These are phyloP conservation scores for Trichoderma sp. DNA, from an alignment of 2,329 filamentous ascomycete genomes.

Conservation along the genomic window DNA sequence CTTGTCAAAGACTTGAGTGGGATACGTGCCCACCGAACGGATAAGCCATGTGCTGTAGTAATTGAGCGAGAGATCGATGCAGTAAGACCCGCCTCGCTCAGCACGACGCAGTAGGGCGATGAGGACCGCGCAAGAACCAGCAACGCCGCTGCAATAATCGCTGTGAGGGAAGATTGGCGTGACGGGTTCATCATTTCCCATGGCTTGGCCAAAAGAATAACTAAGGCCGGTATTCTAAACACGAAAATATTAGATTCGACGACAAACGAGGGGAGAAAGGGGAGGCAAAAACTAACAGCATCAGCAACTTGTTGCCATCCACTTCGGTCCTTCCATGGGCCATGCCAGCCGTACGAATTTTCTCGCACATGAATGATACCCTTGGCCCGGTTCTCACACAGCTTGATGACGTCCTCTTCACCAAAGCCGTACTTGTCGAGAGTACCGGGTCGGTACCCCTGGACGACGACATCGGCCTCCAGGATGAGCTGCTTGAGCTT, in stretches of 20 bases:
- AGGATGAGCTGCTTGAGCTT: constrained; percentile 42
- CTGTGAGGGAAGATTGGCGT: neutral
- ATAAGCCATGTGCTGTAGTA: neutral
- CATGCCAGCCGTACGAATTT: constrained; percentile 55
- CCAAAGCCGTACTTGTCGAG: constrained; percentile 16
- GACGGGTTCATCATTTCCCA: neutral
- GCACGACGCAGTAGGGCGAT: neutral
- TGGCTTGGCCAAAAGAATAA: neutral
- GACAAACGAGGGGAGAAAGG: neutral
- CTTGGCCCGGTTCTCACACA: constrained; percentile 11
- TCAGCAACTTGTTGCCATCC: constrained; percentile 46
- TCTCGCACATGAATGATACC: constrained; percentile 44
- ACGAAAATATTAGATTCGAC: neutral
- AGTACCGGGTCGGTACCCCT: constrained; percentile 56
- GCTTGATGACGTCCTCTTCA: neutral
- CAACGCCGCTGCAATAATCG: neutral
- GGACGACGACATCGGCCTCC: constrained; percentile 52
- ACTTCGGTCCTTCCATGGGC: constrained; percentile 44
- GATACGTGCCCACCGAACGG: neutral
- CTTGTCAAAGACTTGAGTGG: neutral
- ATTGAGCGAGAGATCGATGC: neutral
- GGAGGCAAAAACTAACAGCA: neutral
- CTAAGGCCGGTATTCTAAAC: neutral
- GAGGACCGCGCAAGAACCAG: neutral
- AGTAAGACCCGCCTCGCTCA: neutral